Conservation (phyloP, 768 basidiomycete species). For the Lactarius quietus region DNA sequence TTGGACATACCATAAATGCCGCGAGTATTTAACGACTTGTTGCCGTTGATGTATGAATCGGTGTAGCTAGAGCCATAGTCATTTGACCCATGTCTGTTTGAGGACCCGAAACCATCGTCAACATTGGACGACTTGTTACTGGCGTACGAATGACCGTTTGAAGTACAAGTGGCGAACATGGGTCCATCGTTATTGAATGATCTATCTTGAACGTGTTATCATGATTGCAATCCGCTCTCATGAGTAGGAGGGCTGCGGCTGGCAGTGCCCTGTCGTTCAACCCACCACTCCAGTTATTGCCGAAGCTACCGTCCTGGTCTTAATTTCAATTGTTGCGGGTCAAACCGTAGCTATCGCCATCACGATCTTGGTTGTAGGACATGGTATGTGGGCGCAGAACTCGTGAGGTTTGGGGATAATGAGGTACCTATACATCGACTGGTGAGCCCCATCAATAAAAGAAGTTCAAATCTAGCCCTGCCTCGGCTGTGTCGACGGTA, state of each 20-base stretch:
- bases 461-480: neutral
- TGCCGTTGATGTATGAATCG: conserved; percentile 10
- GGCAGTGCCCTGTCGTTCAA: conserved; percentile 4
- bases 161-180: neutral
- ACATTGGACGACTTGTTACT: neutral
- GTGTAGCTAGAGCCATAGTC: neutral
- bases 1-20: neutral
- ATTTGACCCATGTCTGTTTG: neutral
- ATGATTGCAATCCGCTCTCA: neutral
- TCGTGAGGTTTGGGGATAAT: neutral
- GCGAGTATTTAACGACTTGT: neutral
- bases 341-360: conserved; percentile 9
- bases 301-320: neutral
- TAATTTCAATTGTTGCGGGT: conserved; percentile 8
- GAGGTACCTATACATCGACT: neutral
- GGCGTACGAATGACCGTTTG: neutral
- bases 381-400: conserved; percentile 7
- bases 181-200: neutral
- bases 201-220: neutral
- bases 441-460: neutral
- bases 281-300: conserved; percentile 6
- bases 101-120: neutral
- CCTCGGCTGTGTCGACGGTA: neutral
- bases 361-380: conserved; percentile 20
- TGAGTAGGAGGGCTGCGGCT: neutral